Base-by-base conservation (phyloP, 1,139 yeast genomes). In the Geotrichum citri-aurantii region DNA sequence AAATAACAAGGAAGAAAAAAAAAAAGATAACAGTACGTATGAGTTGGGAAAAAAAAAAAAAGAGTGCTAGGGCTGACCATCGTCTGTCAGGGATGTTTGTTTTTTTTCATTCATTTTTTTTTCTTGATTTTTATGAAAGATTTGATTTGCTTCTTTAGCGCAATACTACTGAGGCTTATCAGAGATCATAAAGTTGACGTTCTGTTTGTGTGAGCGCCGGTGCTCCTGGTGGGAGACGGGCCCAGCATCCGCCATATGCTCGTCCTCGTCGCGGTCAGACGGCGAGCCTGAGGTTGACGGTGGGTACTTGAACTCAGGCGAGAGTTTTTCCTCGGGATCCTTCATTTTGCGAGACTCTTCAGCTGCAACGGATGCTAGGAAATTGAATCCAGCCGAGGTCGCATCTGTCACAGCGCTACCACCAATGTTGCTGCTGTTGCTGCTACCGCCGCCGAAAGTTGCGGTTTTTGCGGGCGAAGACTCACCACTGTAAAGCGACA, bases 181-280 rank as follows among this genome's bases (percentile, higher is more conserved):
- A 1, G 60, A 58, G 19, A 60, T 60, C 62, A 60, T 53, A 46
- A 60, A 60, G 21, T 59, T 56, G 17, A 60, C 62, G 19, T 60
- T 60, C 31, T 60, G 62, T 21, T 60, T 60, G 37, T 60, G 61
- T 23, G 59, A 55, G 11, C 61, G 52, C 17, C 53, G 54, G 40
- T 56, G 49, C 48, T 55, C 58, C 48, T 24, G 29, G 26, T 33
- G 54, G 8, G 17, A 21, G 12, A 11, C 51, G 19, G 50, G 3
- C 12, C 19, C 29, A 33, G 53, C 52, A 23, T 37, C 44, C 19
- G 44, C 7, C 44, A 37, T 37, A n/a, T 37, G 44, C 44, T 37
- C 27, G 12, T 27, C 49, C 24, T 27, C 31, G 7, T 27, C 49
- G 21, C 19, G 31, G 17, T 27, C 49, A 2, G 49, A 27, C 31